These are phyloP conservation scores for Pulveroboletus ravenelii DNA, from an alignment of 768 basidiomycete genomes.

Conservation along the genomic window DNA sequence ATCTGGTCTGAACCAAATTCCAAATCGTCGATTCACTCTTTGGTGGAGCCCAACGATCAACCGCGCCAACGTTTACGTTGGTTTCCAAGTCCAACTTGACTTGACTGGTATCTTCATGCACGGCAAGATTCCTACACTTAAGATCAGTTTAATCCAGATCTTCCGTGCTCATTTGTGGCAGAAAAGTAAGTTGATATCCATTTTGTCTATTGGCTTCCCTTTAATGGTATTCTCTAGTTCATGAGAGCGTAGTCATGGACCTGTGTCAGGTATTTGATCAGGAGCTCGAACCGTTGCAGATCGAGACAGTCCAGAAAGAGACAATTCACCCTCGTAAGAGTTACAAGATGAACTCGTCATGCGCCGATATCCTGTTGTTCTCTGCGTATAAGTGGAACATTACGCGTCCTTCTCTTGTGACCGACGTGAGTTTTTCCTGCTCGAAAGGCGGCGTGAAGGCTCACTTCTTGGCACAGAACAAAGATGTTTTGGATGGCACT, in stretches of 20 bases:
- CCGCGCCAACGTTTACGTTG: constrained; percentile 98
- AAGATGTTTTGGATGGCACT: constrained; percentile 96
- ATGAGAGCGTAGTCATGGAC: constrained; percentile 92
- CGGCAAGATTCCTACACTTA: constrained; percentile 96
- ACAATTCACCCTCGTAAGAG: constrained; percentile 99
- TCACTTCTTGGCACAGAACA: constrained; percentile 48
- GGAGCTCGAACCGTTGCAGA: constrained; percentile 95
- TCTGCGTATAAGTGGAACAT: constrained; percentile 99
- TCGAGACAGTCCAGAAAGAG: constrained; percentile 99
- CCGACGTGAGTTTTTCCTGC: constrained; percentile 58
- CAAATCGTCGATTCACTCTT: constrained; percentile 96
- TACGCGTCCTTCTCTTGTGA: constrained; percentile 89
- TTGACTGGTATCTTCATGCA: constrained; percentile 98
- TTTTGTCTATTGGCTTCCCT: constrained; percentile 1
- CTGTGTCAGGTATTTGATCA: constrained; percentile 99
- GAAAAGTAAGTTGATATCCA: constrained; percentile 65
- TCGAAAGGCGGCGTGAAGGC: neutral
- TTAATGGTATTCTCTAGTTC: constrained; percentile 43
- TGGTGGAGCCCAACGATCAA: constrained; percentile 99
- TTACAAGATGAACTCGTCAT: constrained; percentile 99
- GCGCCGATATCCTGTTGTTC: constrained; percentile 96
- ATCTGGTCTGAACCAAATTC: constrained; percentile 96
- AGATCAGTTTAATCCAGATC: constrained; percentile 99
- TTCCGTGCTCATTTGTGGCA: constrained; percentile 99
- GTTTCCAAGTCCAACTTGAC: constrained; percentile 99